Evolutionary conservation across 306 rosid species (phyloP).

Genomic region (Corylus avellana): DNA sequence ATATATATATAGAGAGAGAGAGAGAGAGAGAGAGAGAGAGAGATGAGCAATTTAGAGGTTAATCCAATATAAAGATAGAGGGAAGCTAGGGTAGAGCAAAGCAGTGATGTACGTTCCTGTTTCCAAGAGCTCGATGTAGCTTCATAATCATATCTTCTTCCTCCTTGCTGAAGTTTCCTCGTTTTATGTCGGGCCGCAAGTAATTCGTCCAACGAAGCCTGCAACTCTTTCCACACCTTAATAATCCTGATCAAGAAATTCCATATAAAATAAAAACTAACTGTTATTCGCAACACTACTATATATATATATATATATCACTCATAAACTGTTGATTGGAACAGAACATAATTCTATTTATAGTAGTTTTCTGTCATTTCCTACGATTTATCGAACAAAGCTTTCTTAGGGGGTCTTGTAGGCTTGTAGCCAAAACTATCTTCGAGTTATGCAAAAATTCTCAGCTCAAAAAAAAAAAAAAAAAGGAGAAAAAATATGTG

Average conservation of each 20-base stretch:
- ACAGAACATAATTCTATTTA: not conserved
- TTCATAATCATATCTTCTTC: slow-evolving; percentile 71
- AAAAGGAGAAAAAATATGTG: no score
- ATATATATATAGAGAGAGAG: no score
- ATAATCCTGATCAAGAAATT: slow-evolving; percentile 45
- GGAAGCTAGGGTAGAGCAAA: no score
- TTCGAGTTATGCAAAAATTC: not conserved
- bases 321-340: not conserved
- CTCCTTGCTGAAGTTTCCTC: slow-evolving; percentile 82
- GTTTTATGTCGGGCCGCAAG: slow-evolving; percentile 79
- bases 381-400: no score
- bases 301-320: no score
- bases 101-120: slow-evolving; percentile 43
- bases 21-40: no score
- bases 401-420: no score
- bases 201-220: slow-evolving; percentile 89
- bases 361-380: no score
- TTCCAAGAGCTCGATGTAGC: slow-evolving; percentile 71
- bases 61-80: no score
- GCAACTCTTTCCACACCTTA: slow-evolving; percentile 96
- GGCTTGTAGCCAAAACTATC: not conserved
- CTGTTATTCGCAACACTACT: not conserved
- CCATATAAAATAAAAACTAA: not conserved
- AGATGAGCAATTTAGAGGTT: no score
- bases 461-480: not conserved